Evolutionary conservation across 192 early-diverging fungal genomes (phyloP).

Genomic region (Pilobolus umbonatus): DNA sequence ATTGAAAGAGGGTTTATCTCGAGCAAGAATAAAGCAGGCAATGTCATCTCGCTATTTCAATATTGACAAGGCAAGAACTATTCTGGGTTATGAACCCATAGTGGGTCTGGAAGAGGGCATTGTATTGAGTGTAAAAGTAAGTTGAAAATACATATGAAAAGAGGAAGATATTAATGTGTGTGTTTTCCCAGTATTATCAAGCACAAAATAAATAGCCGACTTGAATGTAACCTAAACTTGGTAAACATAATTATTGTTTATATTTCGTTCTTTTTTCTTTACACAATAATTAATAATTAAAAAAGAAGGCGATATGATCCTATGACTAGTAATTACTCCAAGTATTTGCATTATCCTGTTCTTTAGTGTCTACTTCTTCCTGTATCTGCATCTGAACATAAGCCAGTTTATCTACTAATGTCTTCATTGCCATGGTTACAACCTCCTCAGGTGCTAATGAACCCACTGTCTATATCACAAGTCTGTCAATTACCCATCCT

Average conservation of each 20-base stretch:
- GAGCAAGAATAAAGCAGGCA: slow-evolving; percentile 72
- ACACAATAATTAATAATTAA: background rate
- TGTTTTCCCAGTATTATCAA: too few species aligned
- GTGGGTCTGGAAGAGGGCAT: slow-evolving; percentile 54
- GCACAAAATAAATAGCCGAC: too few species aligned
- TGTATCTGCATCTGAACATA: slow-evolving; percentile 63
- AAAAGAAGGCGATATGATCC: too few species aligned
- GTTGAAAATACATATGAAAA: background rate
- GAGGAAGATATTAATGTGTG: too few species aligned
- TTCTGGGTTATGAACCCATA: slow-evolving; percentile 49
- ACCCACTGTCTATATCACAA: slow-evolving; percentile 77
- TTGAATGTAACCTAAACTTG: too few species aligned
- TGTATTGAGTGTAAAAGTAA: slow-evolving; percentile 31
- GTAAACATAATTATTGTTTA: too few species aligned
- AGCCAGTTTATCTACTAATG: slow-evolving; percentile 70
- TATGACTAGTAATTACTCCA: slow-evolving; percentile 17
- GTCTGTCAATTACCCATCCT: too few species aligned
- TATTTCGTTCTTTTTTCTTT: slow-evolving; percentile 2
- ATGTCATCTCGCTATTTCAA: slow-evolving; percentile 82
- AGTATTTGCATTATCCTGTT: slow-evolving; percentile 22
- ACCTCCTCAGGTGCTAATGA: slow-evolving; percentile 70
- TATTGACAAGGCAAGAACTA: slow-evolving; percentile 77
- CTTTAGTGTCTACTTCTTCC: slow-evolving; percentile 34
- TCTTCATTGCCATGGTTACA: slow-evolving; percentile 61
- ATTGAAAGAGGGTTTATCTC: slow-evolving; percentile 70